These are phyloP conservation scores for Backusella luteola DNA, from an alignment of 192 early-diverging fungal genomes.

Conservation along the genomic window DNA sequence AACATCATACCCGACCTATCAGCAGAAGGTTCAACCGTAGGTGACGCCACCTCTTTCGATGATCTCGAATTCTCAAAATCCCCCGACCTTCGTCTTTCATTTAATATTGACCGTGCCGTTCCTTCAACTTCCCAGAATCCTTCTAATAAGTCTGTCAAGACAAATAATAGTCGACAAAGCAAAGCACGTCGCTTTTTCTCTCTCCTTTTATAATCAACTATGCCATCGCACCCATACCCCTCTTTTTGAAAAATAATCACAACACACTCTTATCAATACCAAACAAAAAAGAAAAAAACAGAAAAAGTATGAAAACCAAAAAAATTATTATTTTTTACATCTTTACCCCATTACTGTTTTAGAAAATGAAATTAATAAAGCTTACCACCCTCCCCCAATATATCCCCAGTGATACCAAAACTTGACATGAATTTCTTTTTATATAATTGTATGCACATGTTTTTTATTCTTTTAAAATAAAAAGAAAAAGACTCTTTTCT, in stretches of 20 bases:
- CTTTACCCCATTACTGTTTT: not conserved
- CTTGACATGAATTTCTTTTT: not conserved
- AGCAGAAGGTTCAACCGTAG: not conserved
- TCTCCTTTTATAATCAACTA: conserved; percentile 15
- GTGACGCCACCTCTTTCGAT: not conserved
- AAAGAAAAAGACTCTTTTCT: not conserved
- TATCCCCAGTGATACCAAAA: not conserved
- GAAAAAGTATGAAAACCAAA: not conserved
- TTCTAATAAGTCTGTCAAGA: not conserved
- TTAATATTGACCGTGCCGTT: conserved; percentile 10
- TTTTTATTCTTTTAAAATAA: not conserved
- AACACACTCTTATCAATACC: not conserved
- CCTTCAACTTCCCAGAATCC: not conserved
- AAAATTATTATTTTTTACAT: not conserved
- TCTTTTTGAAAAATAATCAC: conserved; percentile 1
- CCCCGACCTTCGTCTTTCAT: conserved; percentile 19
- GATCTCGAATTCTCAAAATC: conserved; percentile 15
- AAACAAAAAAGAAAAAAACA: not conserved
- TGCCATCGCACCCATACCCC: not conserved
- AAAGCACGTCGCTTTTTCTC: conserved; percentile 22
- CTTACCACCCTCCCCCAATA: not conserved
- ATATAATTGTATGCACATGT: not conserved
- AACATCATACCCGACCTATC: conserved; percentile 1
- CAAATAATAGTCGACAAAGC: conserved; percentile 4
- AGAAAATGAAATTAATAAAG: not conserved